Base-by-base conservation (phyloP, 2,329 filamentous ascomycete species). In the Monosporascus sp. region DNA sequence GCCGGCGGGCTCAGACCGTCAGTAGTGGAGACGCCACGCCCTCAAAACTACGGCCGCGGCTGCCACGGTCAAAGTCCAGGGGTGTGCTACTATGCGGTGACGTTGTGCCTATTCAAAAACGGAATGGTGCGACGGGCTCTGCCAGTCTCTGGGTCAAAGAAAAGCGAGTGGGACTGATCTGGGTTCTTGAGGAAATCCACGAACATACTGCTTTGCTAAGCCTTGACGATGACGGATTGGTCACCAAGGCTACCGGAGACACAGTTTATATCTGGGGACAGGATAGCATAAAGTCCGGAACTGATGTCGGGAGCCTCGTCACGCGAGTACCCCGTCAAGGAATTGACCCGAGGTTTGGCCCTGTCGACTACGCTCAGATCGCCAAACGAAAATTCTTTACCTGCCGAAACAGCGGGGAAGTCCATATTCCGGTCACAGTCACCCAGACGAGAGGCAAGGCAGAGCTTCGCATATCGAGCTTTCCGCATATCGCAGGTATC, bases 81-180 rank as follows among this genome's bases (percentile, higher is more conserved):
- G 93, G 93, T 3, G 94, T 99, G 25, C 72, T 99, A 50, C 79
- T 99, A 1, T 99, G 94, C 62, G 94, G 94, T 44, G 94, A 99
- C 68, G 93, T 99, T n/a, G 90, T 99, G 18, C 94, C 94, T 0
- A 99, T 99, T 55, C 89, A 92, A 68, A 99, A 97, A 72, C 85
- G 94, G 56, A 96, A 99, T 64, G 94, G 94, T 4, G 83, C 87
- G 11, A 93, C 87, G 5, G 94, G 94, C 2, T 92, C 94, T 54
- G 94, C 94, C 38, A 97, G 92, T 71, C 75, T 99, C 39, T 99
- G 94, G 94, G 94, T 99, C 3, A 99, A 99, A 74, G 94, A 99
- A 71, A 99, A 99, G 72, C 83, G 87, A 48, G 86, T 90, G 50
- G 92, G 93, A 9, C 74, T 99, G 55, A 97, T 99, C 55, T 99